Evolutionary conservation across 345 rosid genomes (phyloP).

Genomic region (Gossypium stocksii): DNA sequence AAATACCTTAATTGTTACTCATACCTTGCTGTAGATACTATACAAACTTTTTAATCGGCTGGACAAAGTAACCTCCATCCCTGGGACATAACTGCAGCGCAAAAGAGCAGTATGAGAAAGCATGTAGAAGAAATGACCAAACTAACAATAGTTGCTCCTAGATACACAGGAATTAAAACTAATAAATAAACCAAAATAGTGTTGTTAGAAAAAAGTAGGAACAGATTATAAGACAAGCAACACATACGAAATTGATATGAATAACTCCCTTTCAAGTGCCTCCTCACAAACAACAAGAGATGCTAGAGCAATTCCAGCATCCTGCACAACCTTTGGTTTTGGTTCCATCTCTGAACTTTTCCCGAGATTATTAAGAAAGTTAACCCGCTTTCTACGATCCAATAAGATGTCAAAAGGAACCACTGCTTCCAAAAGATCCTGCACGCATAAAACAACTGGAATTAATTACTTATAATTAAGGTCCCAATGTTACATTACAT

Average conservation of each 20-base stretch:
- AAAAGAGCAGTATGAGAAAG: slow-evolving; percentile 8
- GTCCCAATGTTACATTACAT: background rate
- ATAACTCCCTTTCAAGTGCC: slow-evolving; percentile 56
- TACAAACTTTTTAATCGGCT: slow-evolving; percentile 66
- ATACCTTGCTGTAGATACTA: slow-evolving; percentile 68
- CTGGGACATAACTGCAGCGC: slow-evolving; percentile 63
- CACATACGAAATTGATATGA: slow-evolving; percentile 64
- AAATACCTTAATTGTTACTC: background rate
- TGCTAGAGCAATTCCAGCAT: slow-evolving; percentile 65
- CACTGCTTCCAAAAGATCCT: slow-evolving; percentile 77
- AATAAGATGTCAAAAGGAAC: slow-evolving; percentile 61
- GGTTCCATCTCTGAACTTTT: slow-evolving; percentile 32
- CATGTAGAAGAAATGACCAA: slow-evolving; percentile 11
- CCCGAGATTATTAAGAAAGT: slow-evolving; percentile 41
- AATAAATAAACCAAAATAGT: slow-evolving; percentile 6
- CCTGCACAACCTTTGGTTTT: slow-evolving; percentile 54
- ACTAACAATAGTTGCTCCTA: background rate
- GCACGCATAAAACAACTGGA: slow-evolving; percentile 16
- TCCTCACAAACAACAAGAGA: slow-evolving; percentile 62
- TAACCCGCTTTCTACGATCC: slow-evolving; percentile 49
- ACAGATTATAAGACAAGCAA: slow-evolving; percentile 10
- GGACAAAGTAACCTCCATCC: slow-evolving; percentile 72
- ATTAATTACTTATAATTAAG: slow-evolving; percentile 1
- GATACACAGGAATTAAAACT: background rate
- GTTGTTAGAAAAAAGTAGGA: slow-evolving; percentile 12